These are phyloP conservation scores for Claviceps capensis DNA, from an alignment of 2,329 filamentous ascomycete genomes.

Conservation along the genomic window DNA sequence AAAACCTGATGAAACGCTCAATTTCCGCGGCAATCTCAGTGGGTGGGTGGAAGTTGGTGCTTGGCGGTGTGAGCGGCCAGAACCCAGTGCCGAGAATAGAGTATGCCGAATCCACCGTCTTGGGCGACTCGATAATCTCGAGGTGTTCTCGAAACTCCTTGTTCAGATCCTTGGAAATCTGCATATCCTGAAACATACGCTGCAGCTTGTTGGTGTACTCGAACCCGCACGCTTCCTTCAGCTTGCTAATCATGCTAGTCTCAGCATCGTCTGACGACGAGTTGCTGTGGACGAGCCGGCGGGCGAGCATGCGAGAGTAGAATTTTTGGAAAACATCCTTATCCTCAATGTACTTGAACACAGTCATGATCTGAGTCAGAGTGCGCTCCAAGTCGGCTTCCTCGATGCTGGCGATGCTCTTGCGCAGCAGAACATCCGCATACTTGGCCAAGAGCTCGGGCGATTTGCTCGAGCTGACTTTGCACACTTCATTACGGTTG, in stretches of 20 bases:
- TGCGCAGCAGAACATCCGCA: constrained; percentile 81
- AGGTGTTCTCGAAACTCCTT: constrained; percentile 69
- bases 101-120: constrained; percentile 72
- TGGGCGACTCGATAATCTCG: constrained; percentile 41
- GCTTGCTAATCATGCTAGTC: constrained; percentile 97
- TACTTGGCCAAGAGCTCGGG: constrained; percentile 94
- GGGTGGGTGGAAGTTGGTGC: constrained; percentile 79
- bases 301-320: constrained; percentile 91
- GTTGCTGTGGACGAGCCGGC: constrained; percentile 85
- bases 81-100: constrained; percentile 92
- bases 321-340: constrained; percentile 99
- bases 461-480: constrained; percentile 81
- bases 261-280: constrained; percentile 95
- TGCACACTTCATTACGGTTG: constrained; percentile 94
- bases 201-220: constrained; percentile 99
- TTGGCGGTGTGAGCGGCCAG: constrained; percentile 83
- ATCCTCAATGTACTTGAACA: constrained; percentile 99
- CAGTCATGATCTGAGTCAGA: constrained; percentile 89
- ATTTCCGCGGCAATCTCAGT: constrained; percentile 74
- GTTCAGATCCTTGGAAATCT: constrained; percentile 96
- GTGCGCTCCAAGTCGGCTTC: constrained; percentile 87
- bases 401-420: constrained; percentile 83
- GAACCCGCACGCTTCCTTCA: constrained; percentile 96
- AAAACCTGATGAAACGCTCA: constrained; percentile 80
- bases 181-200: constrained; percentile 99